Percentiles rank a stretch among this genome's conserved stretches.
These are phyloP conservation scores for Ascochyta rabiei DNA, from an alignment of 2,329 filamentous ascomycete species.

Conservation along the genomic window DNA sequence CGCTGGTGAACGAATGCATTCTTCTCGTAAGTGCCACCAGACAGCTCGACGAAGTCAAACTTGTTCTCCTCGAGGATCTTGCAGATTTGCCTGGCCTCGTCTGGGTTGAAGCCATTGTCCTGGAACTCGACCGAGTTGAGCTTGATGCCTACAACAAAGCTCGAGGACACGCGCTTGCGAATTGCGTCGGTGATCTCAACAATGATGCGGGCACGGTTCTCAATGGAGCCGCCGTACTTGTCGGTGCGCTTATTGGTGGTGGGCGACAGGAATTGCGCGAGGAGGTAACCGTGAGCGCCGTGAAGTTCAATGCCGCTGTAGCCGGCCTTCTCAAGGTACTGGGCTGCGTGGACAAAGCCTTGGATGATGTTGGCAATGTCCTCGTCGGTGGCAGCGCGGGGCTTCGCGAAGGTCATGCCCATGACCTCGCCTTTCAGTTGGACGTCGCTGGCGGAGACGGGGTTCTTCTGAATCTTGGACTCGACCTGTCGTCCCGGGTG, in stretches of 20 bases:
- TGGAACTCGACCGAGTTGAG: slow-evolving; percentile 65
- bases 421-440: slow-evolving; percentile 40
- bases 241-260: slow-evolving; percentile 53
- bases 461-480: slow-evolving; percentile 53
- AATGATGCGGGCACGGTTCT: slow-evolving; percentile 52
- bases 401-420: slow-evolving; percentile 60
- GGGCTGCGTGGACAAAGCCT: slow-evolving; percentile 66
- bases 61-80: slow-evolving; percentile 55
- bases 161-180: slow-evolving; percentile 42
- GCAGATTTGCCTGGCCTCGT: slow-evolving; percentile 59
- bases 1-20: slow-evolving; percentile 59
- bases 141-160: slow-evolving; percentile 62
- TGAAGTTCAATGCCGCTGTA: slow-evolving; percentile 60
- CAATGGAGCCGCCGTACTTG: slow-evolving; percentile 52
- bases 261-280: slow-evolving; percentile 53
- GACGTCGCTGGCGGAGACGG: slow-evolving; percentile 58
- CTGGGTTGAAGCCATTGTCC: slow-evolving; percentile 57
- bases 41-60: slow-evolving; percentile 65
- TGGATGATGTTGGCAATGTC: slow-evolving; percentile 65
- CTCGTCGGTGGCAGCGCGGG: slow-evolving; percentile 58
- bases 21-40: slow-evolving; percentile 65
- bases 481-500: slow-evolving; percentile 67
- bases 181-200: slow-evolving; percentile 50
- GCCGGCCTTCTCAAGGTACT: slow-evolving; percentile 67
- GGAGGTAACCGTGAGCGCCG: slow-evolving; percentile 54